Evolutionary conservation across 2,329 filamentous ascomycete genomes (phyloP), one percentile per base, ranked within the genome.

Genomic region (Xylariaceae sp.): DNA sequence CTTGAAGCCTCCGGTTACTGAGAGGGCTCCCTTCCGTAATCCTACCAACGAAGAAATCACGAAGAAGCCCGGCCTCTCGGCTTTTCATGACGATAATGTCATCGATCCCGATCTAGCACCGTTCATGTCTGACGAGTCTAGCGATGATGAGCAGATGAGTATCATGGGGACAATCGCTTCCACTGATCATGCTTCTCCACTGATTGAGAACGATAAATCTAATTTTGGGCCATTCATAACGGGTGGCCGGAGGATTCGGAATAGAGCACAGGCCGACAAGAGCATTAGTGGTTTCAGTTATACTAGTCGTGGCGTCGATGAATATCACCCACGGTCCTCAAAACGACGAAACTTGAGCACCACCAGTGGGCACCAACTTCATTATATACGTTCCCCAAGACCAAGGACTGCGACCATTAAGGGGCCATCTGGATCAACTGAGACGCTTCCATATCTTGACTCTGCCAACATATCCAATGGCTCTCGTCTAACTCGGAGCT

Each of bases 51-150:
- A 94, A 42, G 85, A 90, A 47, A 69, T 76, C 38, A 71, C 75
- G 4, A 81, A 77, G 52, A 85, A 83, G 52, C 72, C 80, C 6
- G 81, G 82, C 34, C 76, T 95, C 27, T 85, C 91, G 14, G 90
- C 90, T n/a, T 97, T 98, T 57, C 93, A 98, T 64, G 90, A 93
- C 61, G 93, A 98, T 70, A 97, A 93, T 61, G 95, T 98, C 56
- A 97, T 98, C 56, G 93, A 98, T 62, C 93, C 93, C 1, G 93
- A 98, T 60, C 73, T 98, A 43, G 92, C 91, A 5, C 87, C 89
- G 25, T 98, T 94, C 67, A 86, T 98, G 75, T 98, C 93, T 6
- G 93, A 98, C 63, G 90, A 88, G 38, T 95, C 91, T 2, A 96
- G 89, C 58, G 92, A 87, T 29, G 91, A 95, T 57, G 91, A 98